Percentiles rank a stretch among this genome's conserved stretches.
Conservation (phyloP, 2,329 filamentous ascomycete species). For the Verticillium isaacii region DNA sequence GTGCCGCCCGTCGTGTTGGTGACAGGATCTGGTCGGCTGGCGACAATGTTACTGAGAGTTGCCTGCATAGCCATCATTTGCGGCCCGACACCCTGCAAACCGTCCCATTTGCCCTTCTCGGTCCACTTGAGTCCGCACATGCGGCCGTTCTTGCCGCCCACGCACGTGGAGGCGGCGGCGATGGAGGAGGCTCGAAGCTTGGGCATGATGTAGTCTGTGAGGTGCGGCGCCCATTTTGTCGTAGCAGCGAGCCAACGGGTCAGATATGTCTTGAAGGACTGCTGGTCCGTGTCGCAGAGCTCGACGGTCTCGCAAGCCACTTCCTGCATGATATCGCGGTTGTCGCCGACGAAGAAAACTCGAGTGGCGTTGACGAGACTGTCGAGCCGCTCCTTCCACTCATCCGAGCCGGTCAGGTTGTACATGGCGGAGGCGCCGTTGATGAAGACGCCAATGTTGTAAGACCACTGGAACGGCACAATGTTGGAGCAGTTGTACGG, state of each 20-base stretch:
- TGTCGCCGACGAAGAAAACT: conserved; percentile 48
- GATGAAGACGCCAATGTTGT: conserved; percentile 64
- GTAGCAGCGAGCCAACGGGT: conserved; percentile 57
- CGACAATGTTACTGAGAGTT: conserved; percentile 56
- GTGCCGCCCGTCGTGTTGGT: conserved; percentile 54
- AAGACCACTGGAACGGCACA: conserved; percentile 62
- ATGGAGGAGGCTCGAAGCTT: conserved; percentile 50
- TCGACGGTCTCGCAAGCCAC: conserved; percentile 59
- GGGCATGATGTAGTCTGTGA: conserved; percentile 45
- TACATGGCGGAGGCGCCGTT: conserved; percentile 65
- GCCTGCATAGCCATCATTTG: conserved; percentile 67
- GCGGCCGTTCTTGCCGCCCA: conserved; percentile 48
- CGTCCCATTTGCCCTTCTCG: conserved; percentile 49
- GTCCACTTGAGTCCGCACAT: conserved; percentile 60
- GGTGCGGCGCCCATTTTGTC: conserved; percentile 60
- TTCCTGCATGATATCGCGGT: conserved; percentile 58
- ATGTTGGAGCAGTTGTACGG: conserved; percentile 52
- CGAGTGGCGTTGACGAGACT: conserved; percentile 49
- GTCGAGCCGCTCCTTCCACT: conserved; percentile 56
- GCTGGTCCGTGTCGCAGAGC: conserved; percentile 57
- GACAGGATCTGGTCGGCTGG: conserved; percentile 28
- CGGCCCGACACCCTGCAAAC: conserved; percentile 59
- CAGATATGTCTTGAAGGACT: conserved; percentile 61
- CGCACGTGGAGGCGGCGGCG: conserved; percentile 53
- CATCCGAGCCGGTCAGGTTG: conserved; percentile 48